Evolutionary conservation across 208 protist species (phyloP).

Genomic region (Leptomonas seymouri): DNA sequence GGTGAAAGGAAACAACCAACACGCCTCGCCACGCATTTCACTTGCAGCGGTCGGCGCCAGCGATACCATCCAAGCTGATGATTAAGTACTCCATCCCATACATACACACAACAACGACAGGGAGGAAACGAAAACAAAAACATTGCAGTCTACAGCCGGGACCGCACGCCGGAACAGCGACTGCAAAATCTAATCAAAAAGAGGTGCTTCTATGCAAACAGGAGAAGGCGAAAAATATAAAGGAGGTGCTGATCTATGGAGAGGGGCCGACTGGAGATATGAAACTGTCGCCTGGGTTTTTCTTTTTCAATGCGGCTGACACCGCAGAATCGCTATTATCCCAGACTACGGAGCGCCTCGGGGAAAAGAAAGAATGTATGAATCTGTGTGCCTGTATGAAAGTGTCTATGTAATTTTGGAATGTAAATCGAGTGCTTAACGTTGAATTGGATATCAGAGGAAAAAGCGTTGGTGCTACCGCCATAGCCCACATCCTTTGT

Average conservation of each 20-base stretch:
- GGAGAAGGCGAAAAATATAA: not conserved
- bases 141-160: too few relatives aligned
- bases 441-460: too few relatives aligned
- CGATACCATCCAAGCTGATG: too few relatives aligned
- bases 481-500: not conserved
- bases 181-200: not conserved
- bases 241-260: not conserved
- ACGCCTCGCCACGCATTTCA: too few relatives aligned
- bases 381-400: constrained; percentile 22
- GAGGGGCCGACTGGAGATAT: not conserved
- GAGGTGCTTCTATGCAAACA: constrained; percentile 17
- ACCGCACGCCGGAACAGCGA: too few relatives aligned
- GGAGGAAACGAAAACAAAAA: too few relatives aligned
- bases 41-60: too few relatives aligned
- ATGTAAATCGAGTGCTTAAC: too few relatives aligned
- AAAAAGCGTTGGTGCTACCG: too few relatives aligned
- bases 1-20: not conserved
- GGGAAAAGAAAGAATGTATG: not conserved
- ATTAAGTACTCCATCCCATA: too few relatives aligned
- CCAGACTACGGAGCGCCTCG: not conserved
- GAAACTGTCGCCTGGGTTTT: not conserved
- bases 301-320: not conserved
- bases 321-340: not conserved
- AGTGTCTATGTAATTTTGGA: not conserved
- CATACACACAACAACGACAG: too few relatives aligned